Conservation (phyloP, 2,329 filamentous ascomycete species). For the Fusarium pseudoanthophilum region DNA sequence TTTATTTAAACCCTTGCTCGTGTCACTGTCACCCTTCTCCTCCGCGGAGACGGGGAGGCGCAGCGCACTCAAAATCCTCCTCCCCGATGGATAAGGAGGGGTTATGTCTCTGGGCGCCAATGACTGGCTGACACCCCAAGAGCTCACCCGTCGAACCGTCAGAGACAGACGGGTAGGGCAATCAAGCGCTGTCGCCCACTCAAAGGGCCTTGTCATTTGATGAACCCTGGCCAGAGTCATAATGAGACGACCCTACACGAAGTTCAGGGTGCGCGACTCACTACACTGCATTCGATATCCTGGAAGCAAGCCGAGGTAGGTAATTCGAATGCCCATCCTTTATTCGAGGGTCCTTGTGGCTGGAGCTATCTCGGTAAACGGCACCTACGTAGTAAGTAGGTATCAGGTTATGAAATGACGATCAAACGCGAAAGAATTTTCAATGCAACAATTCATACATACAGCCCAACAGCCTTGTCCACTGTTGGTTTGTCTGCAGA, state of each 20-base stretch:
- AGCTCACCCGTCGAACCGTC: slow-evolving; percentile 10
- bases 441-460: background rate
- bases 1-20: slow-evolving; percentile 1
- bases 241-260: background rate
- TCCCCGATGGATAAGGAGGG: background rate
- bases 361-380: slow-evolving; percentile 12
- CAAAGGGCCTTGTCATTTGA: background rate
- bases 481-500: background rate
- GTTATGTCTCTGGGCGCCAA: slow-evolving; percentile 18
- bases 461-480: background rate
- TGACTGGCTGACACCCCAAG: slow-evolving; percentile 14
- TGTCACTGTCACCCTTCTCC: background rate
- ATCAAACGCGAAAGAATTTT: background rate
- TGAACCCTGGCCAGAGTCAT: background rate
- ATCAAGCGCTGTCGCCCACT: slow-evolving; percentile 9
- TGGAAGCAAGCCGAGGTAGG: slow-evolving; percentile 1
- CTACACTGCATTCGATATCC: background rate
- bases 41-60: slow-evolving; percentile 1
- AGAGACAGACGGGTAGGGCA: slow-evolving; percentile 18
- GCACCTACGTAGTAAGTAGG: background rate
- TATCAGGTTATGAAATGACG: background rate
- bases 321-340: slow-evolving; percentile 11
- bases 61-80: slow-evolving; percentile 4
- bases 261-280: background rate
- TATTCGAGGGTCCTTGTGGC: slow-evolving; percentile 6